Evolutionary conservation across 2,329 filamentous ascomycete species (phyloP).

Genomic region (Cladosporium oxysporum): DNA sequence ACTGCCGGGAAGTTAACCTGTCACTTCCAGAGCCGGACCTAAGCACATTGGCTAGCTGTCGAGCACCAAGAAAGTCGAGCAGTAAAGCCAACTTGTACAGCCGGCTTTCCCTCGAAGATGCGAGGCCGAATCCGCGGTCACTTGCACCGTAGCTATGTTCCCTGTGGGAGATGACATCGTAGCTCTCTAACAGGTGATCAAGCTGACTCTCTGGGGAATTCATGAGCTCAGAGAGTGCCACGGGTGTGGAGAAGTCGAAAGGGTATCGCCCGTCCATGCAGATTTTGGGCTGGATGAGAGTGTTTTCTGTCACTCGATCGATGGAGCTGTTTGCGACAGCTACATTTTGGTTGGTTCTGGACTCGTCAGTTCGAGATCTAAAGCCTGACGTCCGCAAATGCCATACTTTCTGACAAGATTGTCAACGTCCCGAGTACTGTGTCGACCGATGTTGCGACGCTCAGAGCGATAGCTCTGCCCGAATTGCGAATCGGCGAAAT

Average conservation of each 20-base stretch:
- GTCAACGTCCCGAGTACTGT: slow-evolving; percentile 13
- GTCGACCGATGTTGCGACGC: slow-evolving; percentile 16
- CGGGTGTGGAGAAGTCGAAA: slow-evolving; percentile 30
- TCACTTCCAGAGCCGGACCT: not conserved
- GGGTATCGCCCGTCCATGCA: slow-evolving; percentile 36
- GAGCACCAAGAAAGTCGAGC: slow-evolving; percentile 28
- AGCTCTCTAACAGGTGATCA: slow-evolving; percentile 35
- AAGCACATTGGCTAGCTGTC: slow-evolving; percentile 23
- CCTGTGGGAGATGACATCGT: slow-evolving; percentile 24
- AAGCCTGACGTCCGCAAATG: not conserved
- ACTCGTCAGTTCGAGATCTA: not conserved
- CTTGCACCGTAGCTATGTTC: not conserved
- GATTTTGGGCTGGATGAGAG: slow-evolving; percentile 39
- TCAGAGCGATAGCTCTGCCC: not conserved
- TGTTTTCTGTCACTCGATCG: slow-evolving; percentile 25
- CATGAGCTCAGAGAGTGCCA: slow-evolving; percentile 31
- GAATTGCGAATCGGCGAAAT: not conserved
- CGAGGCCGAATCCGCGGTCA: too few relatives aligned
- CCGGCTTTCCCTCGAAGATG: not conserved
- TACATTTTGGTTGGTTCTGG: slow-evolving; percentile 29
- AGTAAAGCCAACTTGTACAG: slow-evolving; percentile 24
- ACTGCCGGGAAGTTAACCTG: not conserved
- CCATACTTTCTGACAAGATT: slow-evolving; percentile 22
- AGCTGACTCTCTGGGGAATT: slow-evolving; percentile 32
- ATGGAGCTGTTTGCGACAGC: slow-evolving; percentile 35